Percentiles rank a stretch among this genome's conserved stretches.
These are phyloP conservation scores for Boletus insuetus DNA, from an alignment of 768 basidiomycete species.

Conservation along the genomic window DNA sequence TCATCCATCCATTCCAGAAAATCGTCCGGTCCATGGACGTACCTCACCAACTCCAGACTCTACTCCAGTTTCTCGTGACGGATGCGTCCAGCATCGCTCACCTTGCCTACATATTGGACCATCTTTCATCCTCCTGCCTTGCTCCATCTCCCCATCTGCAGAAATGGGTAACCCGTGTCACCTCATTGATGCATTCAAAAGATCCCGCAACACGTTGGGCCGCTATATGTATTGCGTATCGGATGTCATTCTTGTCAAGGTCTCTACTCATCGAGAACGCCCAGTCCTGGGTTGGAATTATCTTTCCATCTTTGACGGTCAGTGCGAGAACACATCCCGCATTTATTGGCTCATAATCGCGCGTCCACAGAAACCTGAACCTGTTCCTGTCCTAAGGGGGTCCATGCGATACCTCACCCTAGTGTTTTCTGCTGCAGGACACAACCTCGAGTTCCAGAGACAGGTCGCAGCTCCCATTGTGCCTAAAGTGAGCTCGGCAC, in stretches of 20 bases:
- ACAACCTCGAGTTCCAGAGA: slow-evolving; percentile 77
- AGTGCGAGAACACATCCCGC: slow-evolving; percentile 34
- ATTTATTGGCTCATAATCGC: slow-evolving; percentile 12
- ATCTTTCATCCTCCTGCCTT: slow-evolving; percentile 53
- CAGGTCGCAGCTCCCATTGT: slow-evolving; percentile 72
- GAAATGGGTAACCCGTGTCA: slow-evolving; percentile 76
- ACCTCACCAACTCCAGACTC: slow-evolving; percentile 53
- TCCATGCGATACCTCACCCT: slow-evolving; percentile 60
- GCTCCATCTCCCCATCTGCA: slow-evolving; percentile 60
- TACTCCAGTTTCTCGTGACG: slow-evolving; percentile 69
- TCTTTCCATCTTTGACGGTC: slow-evolving; percentile 68
- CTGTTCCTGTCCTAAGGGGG: slow-evolving; percentile 55
- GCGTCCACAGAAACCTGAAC: slow-evolving; percentile 62
- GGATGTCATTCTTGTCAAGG: slow-evolving; percentile 58
- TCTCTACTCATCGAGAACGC: slow-evolving; percentile 65
- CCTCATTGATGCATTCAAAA: slow-evolving; percentile 74
- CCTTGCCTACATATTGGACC: slow-evolving; percentile 55
- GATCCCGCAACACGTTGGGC: slow-evolving; percentile 78
- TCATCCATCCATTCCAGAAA: too few species aligned
- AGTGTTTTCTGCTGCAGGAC: slow-evolving; percentile 58
- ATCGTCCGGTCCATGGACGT: slow-evolving; percentile 37
- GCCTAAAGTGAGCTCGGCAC: slow-evolving; percentile 61
- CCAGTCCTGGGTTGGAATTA: slow-evolving; percentile 66
- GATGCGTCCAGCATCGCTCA: slow-evolving; percentile 60
- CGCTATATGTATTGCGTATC: slow-evolving; percentile 71